These are phyloP conservation scores for Hyaloperonospora arabidopsidis DNA, from an alignment of 352 stramenopile species.

Conservation along the genomic window DNA sequence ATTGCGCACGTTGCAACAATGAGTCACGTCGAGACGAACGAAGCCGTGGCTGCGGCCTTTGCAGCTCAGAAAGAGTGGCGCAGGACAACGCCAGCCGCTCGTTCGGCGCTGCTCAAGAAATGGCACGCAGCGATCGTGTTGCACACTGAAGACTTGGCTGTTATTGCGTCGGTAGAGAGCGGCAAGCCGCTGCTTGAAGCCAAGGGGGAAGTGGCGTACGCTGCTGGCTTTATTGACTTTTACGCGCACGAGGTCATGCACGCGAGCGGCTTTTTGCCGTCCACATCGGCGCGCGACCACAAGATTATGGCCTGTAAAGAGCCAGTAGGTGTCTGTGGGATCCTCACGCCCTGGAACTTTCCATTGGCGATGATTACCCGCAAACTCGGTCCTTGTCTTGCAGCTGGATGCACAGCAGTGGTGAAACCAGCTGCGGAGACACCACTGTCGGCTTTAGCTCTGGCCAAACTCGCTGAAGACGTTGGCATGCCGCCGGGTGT, in stretches of 20 bases:
- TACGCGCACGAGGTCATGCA: constrained; percentile 93
- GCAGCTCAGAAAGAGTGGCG: constrained; percentile 58
- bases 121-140: constrained; percentile 65
- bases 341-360: constrained; percentile 99
- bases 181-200: constrained; percentile 95
- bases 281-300: constrained; percentile 37
- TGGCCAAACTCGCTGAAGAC: constrained; percentile 85
- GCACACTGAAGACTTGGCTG: constrained; percentile 70
- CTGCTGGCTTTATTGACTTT: constrained; percentile 92
- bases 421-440: constrained; percentile 96
- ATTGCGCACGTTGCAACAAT: constrained; percentile 70
- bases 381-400: constrained; percentile 91
- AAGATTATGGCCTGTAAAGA: constrained; percentile 82
- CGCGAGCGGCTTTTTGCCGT: constrained; percentile 76
- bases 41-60: constrained; percentile 64
- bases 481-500: constrained; percentile 82
- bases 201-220: constrained; percentile 91
- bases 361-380: constrained; percentile 96
- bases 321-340: constrained; percentile 90
- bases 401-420: constrained; percentile 91
- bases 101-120: constrained; percentile 69
- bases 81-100: constrained; percentile 42
- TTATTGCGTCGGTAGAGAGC: constrained; percentile 95
- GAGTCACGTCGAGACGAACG: constrained; percentile 50
- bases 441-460: constrained; percentile 85